These are phyloP conservation scores for Fusarium sp. DNA, from an alignment of 2,329 filamentous ascomycete species.

Conservation along the genomic window DNA sequence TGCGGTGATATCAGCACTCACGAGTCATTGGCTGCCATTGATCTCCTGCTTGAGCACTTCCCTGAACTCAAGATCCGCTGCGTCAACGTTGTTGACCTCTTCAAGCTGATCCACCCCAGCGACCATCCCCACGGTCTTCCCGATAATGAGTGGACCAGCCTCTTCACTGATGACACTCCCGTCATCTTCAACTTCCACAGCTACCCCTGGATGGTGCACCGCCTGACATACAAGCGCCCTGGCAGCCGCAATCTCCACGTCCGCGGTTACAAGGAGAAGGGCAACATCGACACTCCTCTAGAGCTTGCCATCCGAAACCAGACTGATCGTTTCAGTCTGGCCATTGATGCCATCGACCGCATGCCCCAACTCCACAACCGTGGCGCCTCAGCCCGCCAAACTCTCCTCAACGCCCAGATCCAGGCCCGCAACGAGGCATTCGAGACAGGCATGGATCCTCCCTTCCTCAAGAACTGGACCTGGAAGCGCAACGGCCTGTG, in stretches of 20 bases:
- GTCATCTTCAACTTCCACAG: slow-evolving; percentile 89
- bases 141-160: slow-evolving; percentile 73
- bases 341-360: slow-evolving; percentile 81
- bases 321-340: slow-evolving; percentile 81
- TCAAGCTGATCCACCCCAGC: slow-evolving; percentile 78
- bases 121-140: slow-evolving; percentile 81
- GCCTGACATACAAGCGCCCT: slow-evolving; percentile 80
- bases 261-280: slow-evolving; percentile 85
- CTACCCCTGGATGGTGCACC: slow-evolving; percentile 84
- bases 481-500: slow-evolving; percentile 67
- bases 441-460: slow-evolving; percentile 77
- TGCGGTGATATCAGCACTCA: slow-evolving; percentile 82
- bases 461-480: slow-evolving; percentile 73
- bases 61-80: slow-evolving; percentile 81
- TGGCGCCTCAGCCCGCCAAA: slow-evolving; percentile 72
- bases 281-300: slow-evolving; percentile 85
- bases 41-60: slow-evolving; percentile 77
- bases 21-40: slow-evolving; percentile 80
- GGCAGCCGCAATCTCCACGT: slow-evolving; percentile 78
- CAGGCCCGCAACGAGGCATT: slow-evolving; percentile 73
- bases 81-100: slow-evolving; percentile 84
- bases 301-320: slow-evolving; percentile 83
- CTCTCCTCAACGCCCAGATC: slow-evolving; percentile 74
- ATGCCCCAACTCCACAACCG: slow-evolving; percentile 73
- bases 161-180: slow-evolving; percentile 80